These are phyloP conservation scores for Pythium chondricola DNA, from an alignment of 352 stramenopile species.

Conservation along the genomic window DNA sequence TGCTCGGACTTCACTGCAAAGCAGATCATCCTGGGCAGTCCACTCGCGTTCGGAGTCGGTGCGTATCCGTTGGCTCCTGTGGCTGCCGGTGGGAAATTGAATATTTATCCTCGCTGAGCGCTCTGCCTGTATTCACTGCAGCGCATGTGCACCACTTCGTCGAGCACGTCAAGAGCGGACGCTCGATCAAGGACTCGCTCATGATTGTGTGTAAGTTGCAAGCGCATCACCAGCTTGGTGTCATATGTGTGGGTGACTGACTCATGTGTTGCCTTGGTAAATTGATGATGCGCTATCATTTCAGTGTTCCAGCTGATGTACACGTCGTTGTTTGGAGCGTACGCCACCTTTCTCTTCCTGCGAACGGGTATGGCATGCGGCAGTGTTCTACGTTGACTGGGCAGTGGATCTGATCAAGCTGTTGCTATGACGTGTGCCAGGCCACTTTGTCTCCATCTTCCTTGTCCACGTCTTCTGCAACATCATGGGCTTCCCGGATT, in stretches of 20 bases:
- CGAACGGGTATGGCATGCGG: slow-evolving; percentile 55
- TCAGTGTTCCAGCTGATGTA: slow-evolving; percentile 92
- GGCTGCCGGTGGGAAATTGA: slow-evolving; percentile 12
- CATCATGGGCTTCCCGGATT: slow-evolving; percentile 91
- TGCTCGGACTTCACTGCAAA: slow-evolving; percentile 68
- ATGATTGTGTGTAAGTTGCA: slow-evolving; percentile 63
- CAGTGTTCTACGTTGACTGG: no score
- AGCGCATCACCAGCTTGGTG: neutral
- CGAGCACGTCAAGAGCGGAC: slow-evolving; percentile 68
- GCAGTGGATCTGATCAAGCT: no score
- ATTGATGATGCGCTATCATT: slow-evolving; percentile 3
- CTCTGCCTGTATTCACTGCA: no score
- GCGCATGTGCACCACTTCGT: slow-evolving; percentile 85
- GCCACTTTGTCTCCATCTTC: slow-evolving; percentile 85
- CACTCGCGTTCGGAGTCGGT: slow-evolving; percentile 94
- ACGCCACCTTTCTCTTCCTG: slow-evolving; percentile 91
- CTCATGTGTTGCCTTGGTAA: neutral
- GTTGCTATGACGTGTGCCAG: slow-evolving; percentile 19
- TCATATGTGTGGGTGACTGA: neutral
- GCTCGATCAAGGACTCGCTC: slow-evolving; percentile 57
- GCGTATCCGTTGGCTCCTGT: slow-evolving; percentile 12
- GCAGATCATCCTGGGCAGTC: slow-evolving; percentile 83
- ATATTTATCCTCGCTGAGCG: no score
- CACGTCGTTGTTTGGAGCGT: slow-evolving; percentile 94
- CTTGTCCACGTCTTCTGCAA: slow-evolving; percentile 94